Percentiles rank a stretch among this genome's conserved stretches.
Evolutionary conservation across 179 eudicot species (phyloP).

Genomic region (Spinacia oleracea): DNA sequence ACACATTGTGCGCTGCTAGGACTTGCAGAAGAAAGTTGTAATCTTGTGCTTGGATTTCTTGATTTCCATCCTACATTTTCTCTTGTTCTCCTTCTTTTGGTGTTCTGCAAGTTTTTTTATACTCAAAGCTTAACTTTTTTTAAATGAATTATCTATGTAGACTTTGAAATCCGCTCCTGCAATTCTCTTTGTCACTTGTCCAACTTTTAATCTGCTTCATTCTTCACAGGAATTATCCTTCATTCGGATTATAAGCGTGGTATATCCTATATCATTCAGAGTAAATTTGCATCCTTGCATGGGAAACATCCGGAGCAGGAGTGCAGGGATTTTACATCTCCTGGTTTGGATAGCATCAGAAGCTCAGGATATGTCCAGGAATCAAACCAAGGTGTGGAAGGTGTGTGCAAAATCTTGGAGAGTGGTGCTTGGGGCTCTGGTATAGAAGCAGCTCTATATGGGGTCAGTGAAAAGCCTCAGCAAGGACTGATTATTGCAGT

Average conservation of each 20-base stretch:
- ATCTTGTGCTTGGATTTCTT: background rate
- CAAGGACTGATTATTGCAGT: constrained; percentile 59
- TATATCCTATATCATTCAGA: constrained; percentile 18
- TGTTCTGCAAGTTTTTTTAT: background rate
- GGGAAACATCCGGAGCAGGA: constrained; percentile 34
- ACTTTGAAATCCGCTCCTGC: background rate
- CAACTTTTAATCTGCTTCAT: background rate
- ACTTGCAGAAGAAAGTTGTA: background rate
- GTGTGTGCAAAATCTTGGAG: constrained; percentile 64
- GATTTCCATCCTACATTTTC: background rate
- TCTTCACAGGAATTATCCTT: constrained; percentile 21
- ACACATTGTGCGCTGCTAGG: background rate
- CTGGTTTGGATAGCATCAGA: constrained; percentile 29
- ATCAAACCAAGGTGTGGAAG: constrained; percentile 41
- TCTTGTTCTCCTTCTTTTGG: background rate
- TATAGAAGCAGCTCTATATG: constrained; percentile 52
- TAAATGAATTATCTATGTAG: background rate
- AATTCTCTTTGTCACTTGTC: background rate
- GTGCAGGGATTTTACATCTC: constrained; percentile 20
- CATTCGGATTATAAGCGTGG: constrained; percentile 10
- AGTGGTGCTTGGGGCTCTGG: constrained; percentile 77
- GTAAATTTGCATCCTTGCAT: constrained; percentile 40
- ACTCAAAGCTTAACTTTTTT: background rate
- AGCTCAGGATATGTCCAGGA: constrained; percentile 29
- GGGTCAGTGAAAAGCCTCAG: constrained; percentile 39